Conservation (phyloP, 768 basidiomycete species). For the Suillus hirtellus region DNA sequence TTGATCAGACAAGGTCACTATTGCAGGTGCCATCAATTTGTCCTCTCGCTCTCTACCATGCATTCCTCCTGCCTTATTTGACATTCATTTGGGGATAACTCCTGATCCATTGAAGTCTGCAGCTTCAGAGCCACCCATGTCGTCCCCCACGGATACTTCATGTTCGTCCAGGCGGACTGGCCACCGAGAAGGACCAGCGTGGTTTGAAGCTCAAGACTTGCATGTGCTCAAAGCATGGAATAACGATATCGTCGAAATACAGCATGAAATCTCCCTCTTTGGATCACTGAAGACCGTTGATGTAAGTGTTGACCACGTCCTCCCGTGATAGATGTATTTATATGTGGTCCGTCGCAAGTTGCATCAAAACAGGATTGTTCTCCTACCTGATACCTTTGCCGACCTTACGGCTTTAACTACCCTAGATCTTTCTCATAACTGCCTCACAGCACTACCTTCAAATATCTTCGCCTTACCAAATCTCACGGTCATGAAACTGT, state of each 20-base stretch:
- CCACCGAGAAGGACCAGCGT: slow-evolving; percentile 52
- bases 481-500: slow-evolving; percentile 65
- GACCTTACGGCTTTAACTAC: slow-evolving; percentile 66
- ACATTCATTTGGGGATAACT: slow-evolving; percentile 74
- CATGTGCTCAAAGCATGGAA: slow-evolving; percentile 75
- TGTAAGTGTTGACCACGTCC: slow-evolving; percentile 44
- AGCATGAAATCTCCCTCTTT: slow-evolving; percentile 82
- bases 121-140: slow-evolving; percentile 55
- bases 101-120: slow-evolving; percentile 70
- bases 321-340: background rate
- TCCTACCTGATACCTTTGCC: slow-evolving; percentile 64
- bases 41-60: slow-evolving; percentile 71
- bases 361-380: slow-evolving; percentile 68
- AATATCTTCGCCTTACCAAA: slow-evolving; percentile 70
- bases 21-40: slow-evolving; percentile 72
- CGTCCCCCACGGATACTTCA: slow-evolving; percentile 38
- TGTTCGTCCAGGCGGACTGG: slow-evolving; percentile 39
- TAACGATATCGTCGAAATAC: slow-evolving; percentile 77
- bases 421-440: slow-evolving; percentile 77
- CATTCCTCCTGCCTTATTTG: slow-evolving; percentile 75
- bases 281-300: slow-evolving; percentile 80
- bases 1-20: slow-evolving; percentile 46
- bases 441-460: slow-evolving; percentile 58
- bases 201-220: slow-evolving; percentile 84
- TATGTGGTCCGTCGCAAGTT: slow-evolving; percentile 43